Evolutionary conservation across 2,329 filamentous ascomycete species (phyloP), one percentile per base, ranked within the genome.

Genomic region (Albifimbria verrucaria): DNA sequence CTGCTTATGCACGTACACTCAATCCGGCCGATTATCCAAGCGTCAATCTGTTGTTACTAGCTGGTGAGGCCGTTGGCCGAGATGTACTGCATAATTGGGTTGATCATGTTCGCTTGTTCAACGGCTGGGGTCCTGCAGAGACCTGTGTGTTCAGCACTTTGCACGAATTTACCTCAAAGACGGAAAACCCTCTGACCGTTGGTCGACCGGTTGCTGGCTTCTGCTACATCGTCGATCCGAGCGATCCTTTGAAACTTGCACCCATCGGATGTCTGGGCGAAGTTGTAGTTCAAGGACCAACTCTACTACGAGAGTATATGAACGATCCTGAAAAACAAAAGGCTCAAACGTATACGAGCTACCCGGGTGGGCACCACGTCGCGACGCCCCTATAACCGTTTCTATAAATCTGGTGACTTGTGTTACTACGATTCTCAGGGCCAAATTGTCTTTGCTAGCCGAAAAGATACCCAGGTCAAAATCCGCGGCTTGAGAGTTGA

Each of bases 401-500:
- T 58, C 10, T 62, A 60, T 43, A 55, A 52, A 7, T 55, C 59
- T 1, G 59, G 59, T 11, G 60, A 62, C 20, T 24, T 62, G 12
- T 55, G 52, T 5, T 53, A 45, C 12, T 56, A 52, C 45, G 52
- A 57, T 4, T 25, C 56, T 2, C 47, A 53, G 32, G 59, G 59
- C 12, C 52, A 48, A 4, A 43, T 62, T 6, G 55, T 59, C 21
- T 59, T 41, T 49, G 43, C 4, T 53, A 59, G 46, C 17, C 46
- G 46, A 10, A 32, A 36, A 36, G 46, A 48, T 17, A 36, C 24
- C 25, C 46, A 48, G 47, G 56, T 63, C 28, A 64, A 64, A 47
- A 55, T 62, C 7, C 54, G 58, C 21, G 60, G 60, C 2, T 42
- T 52, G 26, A 52, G 60, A 3, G 49, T 62, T 24, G 59, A 62